Percentiles rank a stretch among this genome's conserved stretches.
These are phyloP conservation scores for Sonneratia alba DNA, from an alignment of 345 rosid species.

Conservation along the genomic window DNA sequence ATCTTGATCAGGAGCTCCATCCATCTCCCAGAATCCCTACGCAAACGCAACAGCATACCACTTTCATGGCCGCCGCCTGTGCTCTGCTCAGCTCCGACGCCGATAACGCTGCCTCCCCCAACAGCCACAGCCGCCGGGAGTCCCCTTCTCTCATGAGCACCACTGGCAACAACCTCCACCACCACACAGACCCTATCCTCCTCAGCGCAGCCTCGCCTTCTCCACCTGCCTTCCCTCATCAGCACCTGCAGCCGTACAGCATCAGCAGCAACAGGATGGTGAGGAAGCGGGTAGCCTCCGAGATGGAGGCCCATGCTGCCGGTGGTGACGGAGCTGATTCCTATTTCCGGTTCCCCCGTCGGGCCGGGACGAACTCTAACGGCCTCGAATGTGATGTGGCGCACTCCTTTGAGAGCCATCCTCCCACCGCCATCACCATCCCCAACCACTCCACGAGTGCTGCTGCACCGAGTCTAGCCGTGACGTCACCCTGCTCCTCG, in stretches of 20 bases:
- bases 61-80: conserved; percentile 4
- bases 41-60: too few relatives aligned
- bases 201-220: background rate
- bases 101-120: background rate
- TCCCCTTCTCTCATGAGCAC: background rate
- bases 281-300: conserved; percentile 83
- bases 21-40: too few relatives aligned
- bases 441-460: conserved; percentile 57
- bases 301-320: conserved; percentile 33
- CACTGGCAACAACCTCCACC: background rate
- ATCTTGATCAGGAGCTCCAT: too few relatives aligned
- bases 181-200: background rate
- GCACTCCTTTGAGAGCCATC: background rate
- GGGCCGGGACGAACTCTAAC: conserved; percentile 25
- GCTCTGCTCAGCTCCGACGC: conserved; percentile 6
- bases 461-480: conserved; percentile 31
- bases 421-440: conserved; percentile 10
- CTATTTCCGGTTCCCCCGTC: conserved; percentile 15
- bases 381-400: conserved; percentile 2
- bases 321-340: conserved; percentile 13
- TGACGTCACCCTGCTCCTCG: conserved; percentile 47
- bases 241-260: conserved; percentile 1
- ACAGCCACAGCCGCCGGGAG: too few relatives aligned
- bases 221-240: background rate
- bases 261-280: conserved; percentile 29